Evolutionary conservation across 2,329 filamentous ascomycete genomes (phyloP), one percentile per base, ranked within the genome.

Genomic region (Trichoderma breve): DNA sequence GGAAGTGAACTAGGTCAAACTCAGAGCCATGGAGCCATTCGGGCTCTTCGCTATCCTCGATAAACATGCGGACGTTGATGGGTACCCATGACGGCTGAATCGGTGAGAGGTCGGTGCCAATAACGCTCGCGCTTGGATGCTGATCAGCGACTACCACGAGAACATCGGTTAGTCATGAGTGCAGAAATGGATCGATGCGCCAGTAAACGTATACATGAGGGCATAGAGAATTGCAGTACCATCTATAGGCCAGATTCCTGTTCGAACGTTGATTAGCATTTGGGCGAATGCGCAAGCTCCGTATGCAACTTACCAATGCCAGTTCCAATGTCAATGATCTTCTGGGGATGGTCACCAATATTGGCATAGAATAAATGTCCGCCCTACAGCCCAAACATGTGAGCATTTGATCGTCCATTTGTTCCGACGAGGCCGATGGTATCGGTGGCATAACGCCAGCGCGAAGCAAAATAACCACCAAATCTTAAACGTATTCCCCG

Each of bases 31-130:
- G 81, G 5, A 80, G 74, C 90, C 90, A 92, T 9, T 87, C 83
- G 61, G 86, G 83, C 74, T 90, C 80, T 72, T 82, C 88, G 65
- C 86, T 85, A 76, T 91, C 89, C 75, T 91, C 89, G 11, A 92
- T 84, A 72, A 90, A 82, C 80, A 91, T 91, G 8, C 83, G 83
- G n/a, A 88, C 83, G 76, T 91, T 91, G 12, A 86, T 84, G 18
- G 89, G 89, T 14, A 90, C 83, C 79, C 81, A 83, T 43, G 78
- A 79, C 2, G 83, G 82, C 74, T 86, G 84, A 24, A 85, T 86
- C 2, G 84, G 83, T 3, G 83, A 84, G 21, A 85, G 73, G 66
- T 86, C 83, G 30, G 81, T 82, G 58, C 83, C 83, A 18, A 83
- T 71, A 3, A 85, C 80, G 58, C 79, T 80, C 6, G 83, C 80